Percentiles rank a stretch among this genome's conserved stretches.
Conservation (phyloP, 805 yeast species). For the Candida broadrunensis region DNA sequence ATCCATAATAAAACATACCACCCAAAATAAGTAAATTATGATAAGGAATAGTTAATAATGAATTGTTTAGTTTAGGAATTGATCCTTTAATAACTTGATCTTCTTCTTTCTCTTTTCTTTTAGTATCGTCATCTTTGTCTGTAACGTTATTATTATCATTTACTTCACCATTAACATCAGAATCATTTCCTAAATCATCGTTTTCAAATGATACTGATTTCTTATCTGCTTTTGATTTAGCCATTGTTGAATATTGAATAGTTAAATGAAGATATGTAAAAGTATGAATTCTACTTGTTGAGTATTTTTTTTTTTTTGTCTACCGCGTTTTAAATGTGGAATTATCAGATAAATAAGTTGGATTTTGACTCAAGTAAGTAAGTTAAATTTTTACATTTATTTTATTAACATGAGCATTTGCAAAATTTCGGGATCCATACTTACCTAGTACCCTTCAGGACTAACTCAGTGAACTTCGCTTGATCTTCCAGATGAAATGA, state of each 20-base stretch:
- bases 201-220: constrained; percentile 19
- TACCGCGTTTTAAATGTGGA: too few species aligned
- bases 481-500: too few species aligned
- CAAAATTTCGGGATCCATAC: too few species aligned
- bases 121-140: neutral
- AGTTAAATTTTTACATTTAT: too few species aligned
- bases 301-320: too few species aligned
- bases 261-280: too few species aligned
- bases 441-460: too few species aligned
- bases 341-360: too few species aligned
- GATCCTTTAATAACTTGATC: neutral
- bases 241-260: constrained; percentile 2
- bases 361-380: too few species aligned
- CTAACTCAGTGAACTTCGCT: too few species aligned
- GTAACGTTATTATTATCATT: neutral
- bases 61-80: neutral
- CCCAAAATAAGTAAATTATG: constrained; percentile 24
- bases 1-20: constrained; percentile 29
- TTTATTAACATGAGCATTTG: too few species aligned
- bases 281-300: too few species aligned
- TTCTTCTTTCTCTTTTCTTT: neutral
- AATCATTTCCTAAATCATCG: neutral
- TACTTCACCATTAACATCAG: neutral
- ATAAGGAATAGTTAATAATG: constrained; percentile 18
- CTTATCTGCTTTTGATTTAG: constrained; percentile 6